These are phyloP conservation scores for Leccinum subgranulosum DNA, from an alignment of 768 basidiomycete genomes.

Conservation along the genomic window DNA sequence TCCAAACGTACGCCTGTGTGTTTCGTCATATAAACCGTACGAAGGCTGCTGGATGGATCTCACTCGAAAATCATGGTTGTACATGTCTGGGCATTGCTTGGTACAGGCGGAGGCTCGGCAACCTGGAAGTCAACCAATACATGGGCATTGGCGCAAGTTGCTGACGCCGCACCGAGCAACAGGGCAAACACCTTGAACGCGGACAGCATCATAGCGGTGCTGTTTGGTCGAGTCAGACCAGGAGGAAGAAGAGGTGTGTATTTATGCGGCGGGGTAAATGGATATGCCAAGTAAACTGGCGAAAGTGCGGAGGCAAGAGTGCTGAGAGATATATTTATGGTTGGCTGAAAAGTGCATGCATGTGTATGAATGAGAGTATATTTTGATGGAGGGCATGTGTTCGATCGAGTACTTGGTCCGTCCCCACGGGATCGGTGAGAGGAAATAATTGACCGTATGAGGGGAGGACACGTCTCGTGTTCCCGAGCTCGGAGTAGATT, in stretches of 20 bases:
- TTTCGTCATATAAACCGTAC: background rate
- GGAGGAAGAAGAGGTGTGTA: background rate
- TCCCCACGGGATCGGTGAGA: background rate
- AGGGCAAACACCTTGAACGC: conserved; percentile 8
- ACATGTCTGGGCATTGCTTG: conserved; percentile 56
- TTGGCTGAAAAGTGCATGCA: background rate
- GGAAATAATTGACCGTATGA: background rate
- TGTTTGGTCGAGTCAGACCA: background rate
- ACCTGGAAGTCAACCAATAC: conserved; percentile 65
- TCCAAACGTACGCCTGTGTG: conserved; percentile 62
- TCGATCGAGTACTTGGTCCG: background rate
- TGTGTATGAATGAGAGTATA: background rate
- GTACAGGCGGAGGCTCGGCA: conserved; percentile 68
- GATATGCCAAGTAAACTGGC: background rate
- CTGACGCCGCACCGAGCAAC: conserved; percentile 11
- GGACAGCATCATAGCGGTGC: conserved; percentile 19
- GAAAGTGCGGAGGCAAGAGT: background rate
- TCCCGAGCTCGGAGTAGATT: background rate
- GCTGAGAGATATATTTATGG: conserved; percentile 2
- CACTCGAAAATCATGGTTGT: conserved; percentile 64
- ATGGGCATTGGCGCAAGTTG: conserved; percentile 18
- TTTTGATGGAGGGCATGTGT: background rate
- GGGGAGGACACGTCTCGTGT: background rate
- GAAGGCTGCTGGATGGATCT: conserved; percentile 15
- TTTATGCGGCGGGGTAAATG: conserved; percentile 1